Base-by-base conservation (phyloP, 2,329 filamentous ascomycete genomes). In the Fusarium coicis region DNA sequence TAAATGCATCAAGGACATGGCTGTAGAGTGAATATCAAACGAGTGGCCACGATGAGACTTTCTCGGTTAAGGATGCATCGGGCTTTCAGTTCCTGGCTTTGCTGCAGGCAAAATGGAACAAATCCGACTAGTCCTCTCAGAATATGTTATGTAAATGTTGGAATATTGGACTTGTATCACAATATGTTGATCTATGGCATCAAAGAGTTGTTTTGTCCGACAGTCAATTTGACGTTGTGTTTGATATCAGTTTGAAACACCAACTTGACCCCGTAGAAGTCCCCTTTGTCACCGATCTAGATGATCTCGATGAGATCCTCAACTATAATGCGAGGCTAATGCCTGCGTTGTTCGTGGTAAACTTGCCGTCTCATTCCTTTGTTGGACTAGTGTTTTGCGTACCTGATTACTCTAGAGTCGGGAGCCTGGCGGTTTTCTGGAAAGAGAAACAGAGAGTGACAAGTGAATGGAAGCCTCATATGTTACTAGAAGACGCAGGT, bases 21-120 rank as follows among this genome's bases (percentile, higher is more conserved):
- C 18, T 58, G 44, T 40, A 49, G 60, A 59, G 64, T 68, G 56
- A 77, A 76, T 76, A 77, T 77, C 76, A 77, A 77, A 76, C 47
- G 30, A 61, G 61, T 23, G n/a, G 15, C 44, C 47, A 39, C 23
- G 37, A 32, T 18, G 14, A 52, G 44, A 37, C 30, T 39, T 50
- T 23, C 10, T 50, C 14, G 21, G 15, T 34, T 26, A 40, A 23
- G 23, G 18, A 10, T 36, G 3, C 21, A 10, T n/a, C 39, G 16
- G 26, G 36, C 15, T 34, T 40, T 18, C 14, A 28, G 42, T 23
- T 28, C 9, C 21, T 26, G 23, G 10, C 28, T 12, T 43, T 8
- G 16, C 14, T 15, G 26, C 7, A 19, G 11, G 18, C 10, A 19
- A 37, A 26, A 15, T 4, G 34, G 23, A 46, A 21, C 28, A 11